These are phyloP conservation scores for Phytophthora litchii DNA, from an alignment of 352 stramenopile genomes.

Conservation along the genomic window DNA sequence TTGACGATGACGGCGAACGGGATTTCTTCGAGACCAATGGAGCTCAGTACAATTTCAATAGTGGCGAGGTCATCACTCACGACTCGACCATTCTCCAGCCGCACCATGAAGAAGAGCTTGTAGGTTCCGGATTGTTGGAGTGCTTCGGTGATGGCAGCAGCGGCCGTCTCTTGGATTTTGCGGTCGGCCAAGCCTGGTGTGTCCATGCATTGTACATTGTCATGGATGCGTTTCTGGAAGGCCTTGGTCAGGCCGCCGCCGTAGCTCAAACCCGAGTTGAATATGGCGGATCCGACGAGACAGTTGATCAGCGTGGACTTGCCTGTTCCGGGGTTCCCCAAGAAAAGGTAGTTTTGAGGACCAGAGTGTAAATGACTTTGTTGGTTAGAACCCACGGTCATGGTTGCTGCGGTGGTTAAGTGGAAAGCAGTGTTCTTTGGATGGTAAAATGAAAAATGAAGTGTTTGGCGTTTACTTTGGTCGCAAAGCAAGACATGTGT, in stretches of 20 bases:
- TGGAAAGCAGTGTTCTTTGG: neutral
- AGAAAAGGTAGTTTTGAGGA: conserved; percentile 6
- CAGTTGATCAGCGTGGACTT: conserved; percentile 12
- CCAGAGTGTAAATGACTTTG: neutral
- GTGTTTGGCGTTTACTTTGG: neutral
- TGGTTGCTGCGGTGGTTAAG: neutral
- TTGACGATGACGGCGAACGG: conserved; percentile 29
- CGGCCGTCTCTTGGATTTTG: conserved; percentile 1
- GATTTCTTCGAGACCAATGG: conserved; percentile 14
- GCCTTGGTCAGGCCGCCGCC: neutral
- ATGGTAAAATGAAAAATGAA: neutral
- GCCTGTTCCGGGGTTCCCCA: conserved; percentile 7
- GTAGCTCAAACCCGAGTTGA: conserved; percentile 6
- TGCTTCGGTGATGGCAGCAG: conserved; percentile 23
- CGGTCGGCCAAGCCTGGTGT: conserved; percentile 24
- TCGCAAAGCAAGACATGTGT: neutral
- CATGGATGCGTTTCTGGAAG: neutral
- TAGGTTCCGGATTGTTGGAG: conserved; percentile 21
- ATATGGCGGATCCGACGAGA: neutral
- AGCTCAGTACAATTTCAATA: conserved; percentile 24
- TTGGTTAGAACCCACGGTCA: neutral
- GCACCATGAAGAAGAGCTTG: conserved; percentile 37
- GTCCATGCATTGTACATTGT: conserved; percentile 24
- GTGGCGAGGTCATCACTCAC: conserved; percentile 26
- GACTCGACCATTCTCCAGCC: conserved; percentile 25